Conservation (phyloP, 352 stramenopile genomes). For the Aphanomyces cochlioides region DNA sequence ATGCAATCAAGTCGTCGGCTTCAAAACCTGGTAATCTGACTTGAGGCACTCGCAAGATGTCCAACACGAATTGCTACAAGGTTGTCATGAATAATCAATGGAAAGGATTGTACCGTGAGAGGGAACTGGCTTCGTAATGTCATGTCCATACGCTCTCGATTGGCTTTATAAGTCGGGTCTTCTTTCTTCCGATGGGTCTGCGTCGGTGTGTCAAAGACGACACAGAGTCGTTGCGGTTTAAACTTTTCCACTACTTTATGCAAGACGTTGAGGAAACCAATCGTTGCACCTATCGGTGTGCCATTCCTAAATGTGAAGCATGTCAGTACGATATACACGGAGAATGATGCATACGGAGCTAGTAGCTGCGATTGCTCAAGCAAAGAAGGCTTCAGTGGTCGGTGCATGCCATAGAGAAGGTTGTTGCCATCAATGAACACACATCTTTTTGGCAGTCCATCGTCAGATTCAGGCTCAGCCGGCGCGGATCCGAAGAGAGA, state of each 20-base stretch:
- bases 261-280: conserved; percentile 46
- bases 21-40: conserved; percentile 50
- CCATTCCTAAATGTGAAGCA: conserved; percentile 35
- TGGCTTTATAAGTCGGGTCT: conserved; percentile 53
- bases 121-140: conserved; percentile 45
- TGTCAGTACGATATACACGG: no score
- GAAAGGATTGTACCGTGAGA: conserved; percentile 32
- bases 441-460: conserved; percentile 38
- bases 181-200: conserved; percentile 46
- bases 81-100: neutral
- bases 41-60: conserved; percentile 41
- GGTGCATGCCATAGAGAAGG: conserved; percentile 43
- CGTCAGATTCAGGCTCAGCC: no score
- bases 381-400: no score
- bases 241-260: conserved; percentile 50
- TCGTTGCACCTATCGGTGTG: conserved; percentile 41
- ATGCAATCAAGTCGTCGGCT: conserved; percentile 66
- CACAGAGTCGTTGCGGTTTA: conserved; percentile 46
- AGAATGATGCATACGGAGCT: no score
- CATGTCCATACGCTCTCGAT: conserved; percentile 39
- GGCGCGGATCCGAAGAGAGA: no score
- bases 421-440: conserved; percentile 67
- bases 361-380: no score
- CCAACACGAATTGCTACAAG: conserved; percentile 32
- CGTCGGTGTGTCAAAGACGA: conserved; percentile 54